These are phyloP conservation scores for Paracamarosporium sp. DNA, from an alignment of 2,329 filamentous ascomycete genomes.

Conservation along the genomic window DNA sequence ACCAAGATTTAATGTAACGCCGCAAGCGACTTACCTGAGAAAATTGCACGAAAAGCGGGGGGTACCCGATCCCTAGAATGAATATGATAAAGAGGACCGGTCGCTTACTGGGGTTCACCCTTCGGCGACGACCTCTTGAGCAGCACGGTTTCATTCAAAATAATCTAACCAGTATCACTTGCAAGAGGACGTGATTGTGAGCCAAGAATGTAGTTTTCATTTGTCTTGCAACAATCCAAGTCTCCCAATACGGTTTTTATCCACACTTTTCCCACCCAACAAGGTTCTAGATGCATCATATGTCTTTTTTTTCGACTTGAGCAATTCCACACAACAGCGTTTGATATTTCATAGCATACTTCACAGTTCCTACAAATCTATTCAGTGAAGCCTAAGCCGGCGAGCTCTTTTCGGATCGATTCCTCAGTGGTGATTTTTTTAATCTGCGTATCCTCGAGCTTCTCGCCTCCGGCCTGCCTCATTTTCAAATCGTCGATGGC, in stretches of 20 bases:
- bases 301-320: not conserved
- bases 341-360: not conserved
- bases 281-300: not conserved
- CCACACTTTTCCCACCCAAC: not conserved
- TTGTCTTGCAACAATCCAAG: constrained; percentile 1
- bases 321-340: not conserved
- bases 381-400: constrained; percentile 59
- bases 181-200: not conserved
- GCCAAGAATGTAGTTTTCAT: not conserved
- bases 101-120: too few relatives aligned
- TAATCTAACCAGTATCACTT: too few relatives aligned
- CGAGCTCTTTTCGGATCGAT: constrained; percentile 82
- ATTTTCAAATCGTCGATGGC: constrained; percentile 99
- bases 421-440: constrained; percentile 96
- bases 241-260: not conserved
- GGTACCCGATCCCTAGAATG: too few relatives aligned
- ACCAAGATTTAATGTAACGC: too few relatives aligned
- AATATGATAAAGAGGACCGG: too few relatives aligned
- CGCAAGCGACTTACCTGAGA: too few relatives aligned
- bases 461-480: constrained; percentile 91
- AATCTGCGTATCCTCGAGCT: constrained; percentile 96
- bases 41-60: too few relatives aligned
- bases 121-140: too few relatives aligned
- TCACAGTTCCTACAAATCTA: constrained; percentile 12
- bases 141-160: too few relatives aligned